Evolutionary conservation across 345 rosid genomes (phyloP), one percentile per base, ranked within the genome.

Genomic region (Brassica rapa): DNA sequence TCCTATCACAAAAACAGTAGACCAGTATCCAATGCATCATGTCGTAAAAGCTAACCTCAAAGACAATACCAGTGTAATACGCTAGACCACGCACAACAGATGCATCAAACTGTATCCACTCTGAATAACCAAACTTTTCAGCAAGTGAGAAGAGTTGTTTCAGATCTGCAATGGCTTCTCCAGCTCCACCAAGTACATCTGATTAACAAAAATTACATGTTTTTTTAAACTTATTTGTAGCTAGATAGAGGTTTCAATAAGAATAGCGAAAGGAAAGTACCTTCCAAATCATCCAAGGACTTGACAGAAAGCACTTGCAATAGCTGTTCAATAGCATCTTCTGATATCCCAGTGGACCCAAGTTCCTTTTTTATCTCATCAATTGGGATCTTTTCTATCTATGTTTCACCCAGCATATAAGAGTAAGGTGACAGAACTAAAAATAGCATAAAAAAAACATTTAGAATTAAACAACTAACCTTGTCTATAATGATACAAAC

Each of bases 91-190:
- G 97, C 29, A 94, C 98, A 76, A 92, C 82, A 29, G 98, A 94
- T 71, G 97, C 98, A 80, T 94, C 98, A 88, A 94, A 92, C 80
- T 91, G 95, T 80, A 94, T 89, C 98, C 98, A 94, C 61, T 92
- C 93, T 5, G 93, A 87, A 76, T 87, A 92, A 66, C 98, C 98
- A 81, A 88, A 92, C 78, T 85, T 89, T 83, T 94, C 98, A 77
- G 92, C 96, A 66, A 94, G 94, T 19, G 86, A 88, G 82, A 92
- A 94, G 29, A 94, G 83, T 68, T 83, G 86, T 83, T 88, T 94
- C 77, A 94, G 86, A 75, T 94, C 94, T 5, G 90, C 79, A 82
- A 92, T 62, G n/a, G 97, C 98, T 82, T 94, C 96, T 64, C 97
- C 97, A 12, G 84, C 82, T 78, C 84, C 89, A 78, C 97, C 97